Evolutionary conservation across 306 rosid genomes (phyloP), one percentile per base, ranked within the genome.

Genomic region (Hippophae rhamnoides): DNA sequence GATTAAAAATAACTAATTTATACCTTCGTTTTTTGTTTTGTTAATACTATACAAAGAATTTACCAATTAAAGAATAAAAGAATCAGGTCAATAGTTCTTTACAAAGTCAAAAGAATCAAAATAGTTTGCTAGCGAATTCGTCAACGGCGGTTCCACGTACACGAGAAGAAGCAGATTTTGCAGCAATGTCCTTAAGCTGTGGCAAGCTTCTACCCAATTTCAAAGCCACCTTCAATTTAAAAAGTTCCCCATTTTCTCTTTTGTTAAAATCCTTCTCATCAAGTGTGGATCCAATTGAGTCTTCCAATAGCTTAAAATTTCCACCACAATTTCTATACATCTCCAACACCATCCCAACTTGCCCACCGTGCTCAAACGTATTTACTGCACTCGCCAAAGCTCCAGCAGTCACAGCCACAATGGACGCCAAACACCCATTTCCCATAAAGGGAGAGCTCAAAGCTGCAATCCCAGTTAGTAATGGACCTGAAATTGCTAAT

Each of bases 291-390:
- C 73, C 81, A 47, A 87, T 58, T 1, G 80, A 69, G 1, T 58
- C 65, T 52, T 87, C 85, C 43, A 87, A 2, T 61, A 67, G 18
- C 31, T 59, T 40, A 55, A 87, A 87, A 65, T 80, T 78, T 0
- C 93, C 95, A 0, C 61, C 87, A 14, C 76, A 72, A 58, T 57
- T 43, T 53, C 89, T 78, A 8, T 84, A 87, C 87, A 87, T 74
- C 72, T 87, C 93, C 13, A 84, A 56, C 69, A 87, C 78, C 95
- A 76, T 84, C 1, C 95, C 95, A 2, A 87, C 74, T 72, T 87
- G 95, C 2, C 70, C 85, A 14, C 84, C 93, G 45, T 87, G 95
- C 54, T 76, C 80, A 3, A 84, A 80, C 7, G 82, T 63, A 63
- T 80, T 87, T 8, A 80, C 53, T 0, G 61, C 82, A 0, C 71